Conservation (phyloP, 441 rosid genomes). For the Populus hybrid region DNA sequence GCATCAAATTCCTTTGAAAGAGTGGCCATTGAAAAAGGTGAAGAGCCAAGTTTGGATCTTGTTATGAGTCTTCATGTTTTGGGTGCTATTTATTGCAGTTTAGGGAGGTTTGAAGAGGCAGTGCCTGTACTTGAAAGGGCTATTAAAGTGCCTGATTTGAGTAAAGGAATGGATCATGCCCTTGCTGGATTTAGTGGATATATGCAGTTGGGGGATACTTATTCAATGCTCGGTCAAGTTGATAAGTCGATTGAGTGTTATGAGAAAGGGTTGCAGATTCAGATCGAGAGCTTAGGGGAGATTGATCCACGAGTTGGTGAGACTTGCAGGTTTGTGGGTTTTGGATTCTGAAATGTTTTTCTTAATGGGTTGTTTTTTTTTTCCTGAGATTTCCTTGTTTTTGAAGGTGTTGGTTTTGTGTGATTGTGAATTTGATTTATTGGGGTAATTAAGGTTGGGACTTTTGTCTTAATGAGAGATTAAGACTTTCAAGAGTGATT, state of each 20-base stretch:
- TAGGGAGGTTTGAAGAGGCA: constrained; percentile 90
- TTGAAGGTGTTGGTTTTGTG: not conserved
- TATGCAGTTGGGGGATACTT: constrained; percentile 96
- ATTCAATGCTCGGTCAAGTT: constrained; percentile 88
- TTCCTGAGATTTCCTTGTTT: not conserved
- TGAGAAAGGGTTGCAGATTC: constrained; percentile 89
- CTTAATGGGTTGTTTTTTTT: not conserved
- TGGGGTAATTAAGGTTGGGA: not conserved
- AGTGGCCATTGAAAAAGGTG: constrained; percentile 24
- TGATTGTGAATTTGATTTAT: not conserved
- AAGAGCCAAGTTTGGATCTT: constrained; percentile 80
- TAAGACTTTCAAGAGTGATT: not conserved
- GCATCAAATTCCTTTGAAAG: constrained; percentile 90
- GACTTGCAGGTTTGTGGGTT: constrained; percentile 78
- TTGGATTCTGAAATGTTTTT: not conserved
- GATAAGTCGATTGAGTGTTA: constrained; percentile 82
- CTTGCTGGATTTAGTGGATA: constrained; percentile 91
- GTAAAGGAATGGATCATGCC: constrained; percentile 83
- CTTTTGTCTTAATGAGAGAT: not conserved
- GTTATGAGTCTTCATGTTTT: constrained; percentile 97
- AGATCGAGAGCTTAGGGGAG: constrained; percentile 90
- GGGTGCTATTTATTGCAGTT: constrained; percentile 88
- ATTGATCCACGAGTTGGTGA: constrained; percentile 97
- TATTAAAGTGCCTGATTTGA: constrained; percentile 64
- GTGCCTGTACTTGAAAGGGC: constrained; percentile 85